These are phyloP conservation scores for Xylaria acuta DNA, from an alignment of 495 filamentous ascomycete species.

Conservation along the genomic window DNA sequence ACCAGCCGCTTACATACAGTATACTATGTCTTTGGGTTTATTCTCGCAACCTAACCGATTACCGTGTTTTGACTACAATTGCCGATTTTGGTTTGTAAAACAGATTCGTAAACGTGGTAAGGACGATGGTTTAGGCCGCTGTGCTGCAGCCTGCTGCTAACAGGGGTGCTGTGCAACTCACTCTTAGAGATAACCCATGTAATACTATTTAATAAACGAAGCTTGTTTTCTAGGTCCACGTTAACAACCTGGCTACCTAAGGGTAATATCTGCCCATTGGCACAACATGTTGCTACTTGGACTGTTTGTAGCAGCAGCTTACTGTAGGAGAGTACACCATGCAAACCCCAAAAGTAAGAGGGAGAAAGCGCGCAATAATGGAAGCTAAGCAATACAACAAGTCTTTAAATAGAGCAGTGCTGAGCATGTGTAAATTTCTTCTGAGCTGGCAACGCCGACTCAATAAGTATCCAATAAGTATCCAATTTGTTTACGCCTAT, in stretches of 20 bases:
- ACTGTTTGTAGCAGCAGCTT: too few species aligned
- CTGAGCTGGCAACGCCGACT: not conserved
- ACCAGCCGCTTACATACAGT: not conserved
- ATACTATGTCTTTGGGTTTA: not conserved
- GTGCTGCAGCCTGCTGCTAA: not conserved
- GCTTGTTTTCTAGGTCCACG: too few species aligned
- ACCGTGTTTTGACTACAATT: not conserved
- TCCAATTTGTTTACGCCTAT: too few species aligned
- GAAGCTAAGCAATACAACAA: not conserved
- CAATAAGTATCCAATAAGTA: not conserved
- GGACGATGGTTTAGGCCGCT: not conserved
- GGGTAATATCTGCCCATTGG: too few species aligned
- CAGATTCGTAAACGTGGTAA: not conserved
- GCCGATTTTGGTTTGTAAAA: not conserved
- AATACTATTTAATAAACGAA: too few species aligned
- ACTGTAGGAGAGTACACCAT: too few species aligned
- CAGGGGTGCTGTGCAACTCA: not conserved
- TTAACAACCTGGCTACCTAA: too few species aligned
- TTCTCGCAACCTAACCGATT: not conserved
- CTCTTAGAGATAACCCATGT: not conserved
- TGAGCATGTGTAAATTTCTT: not conserved
- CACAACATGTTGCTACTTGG: too few species aligned
- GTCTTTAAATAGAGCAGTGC: not conserved
- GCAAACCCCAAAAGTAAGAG: not conserved
- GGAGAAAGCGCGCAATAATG: not conserved